Base-by-base conservation (phyloP, 208 protist species). In the Leishmania gerbilli region DNA sequence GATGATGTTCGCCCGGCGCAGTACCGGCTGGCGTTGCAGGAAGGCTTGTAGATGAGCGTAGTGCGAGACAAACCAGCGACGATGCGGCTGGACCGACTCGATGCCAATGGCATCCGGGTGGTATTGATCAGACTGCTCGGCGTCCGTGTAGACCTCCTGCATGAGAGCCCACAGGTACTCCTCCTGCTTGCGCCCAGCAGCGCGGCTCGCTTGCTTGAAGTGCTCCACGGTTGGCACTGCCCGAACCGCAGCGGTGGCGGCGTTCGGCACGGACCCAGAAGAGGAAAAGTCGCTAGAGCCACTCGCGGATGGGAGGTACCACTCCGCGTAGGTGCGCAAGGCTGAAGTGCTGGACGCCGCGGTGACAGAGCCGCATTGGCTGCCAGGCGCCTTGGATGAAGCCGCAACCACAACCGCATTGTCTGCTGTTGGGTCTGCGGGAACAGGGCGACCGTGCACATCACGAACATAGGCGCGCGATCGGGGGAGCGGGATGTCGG, bases 41-140 rank as follows among this genome's bases (percentile, higher is more conserved):
- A 95, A 81, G 34, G 90, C 83, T 77, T 97, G 94, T 47, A 97
- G 83, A 51, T 92, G 88, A 21, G 91, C 92, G 76, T 91, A 86
- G 42, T 97, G 94, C 45, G 92, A 94, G 67, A 95, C 84, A 74
- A 90, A 97, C 92, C 94, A 97, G 47, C 91, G 90, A 6, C 94
- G 89, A 77, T 93, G 90, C 17, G 91, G 90, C 83, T 91, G 92
- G 31, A 91, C 81, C 1, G 77, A 24, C 34, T 84, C 80, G 72
- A 97, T 84, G 49, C 89, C 92, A 79, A 97, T 93, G 42, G 84
- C 88, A 49, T 92, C 89, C 0, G 94, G 89, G 80, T 92, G 81
- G 71, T 93, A 92, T 67, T 88, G 82, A 34, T 82, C 79, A 0
- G 75, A 75, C 55, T 85, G 86, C 79, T 93, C 90, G 2, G 89